Percentiles rank a stretch among this genome's conserved stretches.
phyloP scores from a whole-genome alignment of 2,329 filamentous ascomycete species.

The Elsinoe batatas region DNA sequence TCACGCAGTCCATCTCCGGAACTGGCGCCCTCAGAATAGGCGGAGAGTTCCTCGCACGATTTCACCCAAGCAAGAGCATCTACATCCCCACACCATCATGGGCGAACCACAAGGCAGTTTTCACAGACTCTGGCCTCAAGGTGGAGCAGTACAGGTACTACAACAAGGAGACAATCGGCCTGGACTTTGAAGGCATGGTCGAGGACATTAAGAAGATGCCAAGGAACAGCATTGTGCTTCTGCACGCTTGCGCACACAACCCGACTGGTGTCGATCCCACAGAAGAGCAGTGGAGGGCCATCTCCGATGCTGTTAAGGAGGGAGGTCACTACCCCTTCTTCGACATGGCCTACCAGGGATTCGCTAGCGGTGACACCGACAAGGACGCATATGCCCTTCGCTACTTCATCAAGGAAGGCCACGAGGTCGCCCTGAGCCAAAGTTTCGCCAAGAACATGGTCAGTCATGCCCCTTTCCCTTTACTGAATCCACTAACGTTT shows the following conservation, averaged over 20 bases:
- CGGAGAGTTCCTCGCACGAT: slow-evolving; percentile 82
- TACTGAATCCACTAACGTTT: not conserved
- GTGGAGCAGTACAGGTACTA: slow-evolving; percentile 98
- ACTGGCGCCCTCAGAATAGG: slow-evolving; percentile 93
- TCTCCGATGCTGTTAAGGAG: slow-evolving; percentile 76
- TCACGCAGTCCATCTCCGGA: slow-evolving; percentile 96
- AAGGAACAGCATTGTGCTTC: slow-evolving; percentile 76
- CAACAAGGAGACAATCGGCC: slow-evolving; percentile 95
- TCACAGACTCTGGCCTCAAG: slow-evolving; percentile 81
- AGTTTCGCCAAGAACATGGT: slow-evolving; percentile 99
- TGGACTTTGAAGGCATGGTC: slow-evolving; percentile 92
- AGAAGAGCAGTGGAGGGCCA: slow-evolving; percentile 81
- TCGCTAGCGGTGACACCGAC: slow-evolving; percentile 85
- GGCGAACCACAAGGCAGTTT: slow-evolving; percentile 97
- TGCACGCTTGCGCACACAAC: slow-evolving; percentile 97
- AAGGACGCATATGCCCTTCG: slow-evolving; percentile 88
- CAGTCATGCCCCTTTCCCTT: slow-evolving; percentile 21
- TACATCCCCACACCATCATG: slow-evolving; percentile 94
- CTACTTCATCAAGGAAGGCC: slow-evolving; percentile 86
- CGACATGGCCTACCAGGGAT: slow-evolving; percentile 99
- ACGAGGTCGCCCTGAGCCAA: slow-evolving; percentile 79
- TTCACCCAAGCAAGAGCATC: slow-evolving; percentile 89
- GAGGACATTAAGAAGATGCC: slow-evolving; percentile 84
- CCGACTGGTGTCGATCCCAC: slow-evolving; percentile 94
- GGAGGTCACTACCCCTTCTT: slow-evolving; percentile 91